Percentiles rank a stretch among this genome's conserved stretches.
These are phyloP conservation scores for Actinomortierella ambigua DNA, from an alignment of 371 early-diverging fungal species.

Conservation along the genomic window DNA sequence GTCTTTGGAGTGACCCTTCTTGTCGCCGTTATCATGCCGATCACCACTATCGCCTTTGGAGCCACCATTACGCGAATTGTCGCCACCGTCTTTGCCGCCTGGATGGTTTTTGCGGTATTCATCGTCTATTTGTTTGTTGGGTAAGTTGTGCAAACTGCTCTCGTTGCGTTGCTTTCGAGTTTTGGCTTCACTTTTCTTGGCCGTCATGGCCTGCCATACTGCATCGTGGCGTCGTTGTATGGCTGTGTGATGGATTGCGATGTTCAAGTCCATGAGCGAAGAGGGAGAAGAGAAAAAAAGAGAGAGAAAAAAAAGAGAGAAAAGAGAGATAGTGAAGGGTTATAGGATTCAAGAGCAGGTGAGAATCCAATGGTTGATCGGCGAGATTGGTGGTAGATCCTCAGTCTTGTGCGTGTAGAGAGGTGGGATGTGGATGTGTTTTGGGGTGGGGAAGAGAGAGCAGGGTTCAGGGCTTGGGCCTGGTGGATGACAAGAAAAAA, in stretches of 20 bases:
- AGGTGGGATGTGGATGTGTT: no score
- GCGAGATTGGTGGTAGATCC: no score
- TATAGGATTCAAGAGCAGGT: background rate
- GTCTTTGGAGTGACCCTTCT: background rate
- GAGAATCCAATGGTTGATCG: no score
- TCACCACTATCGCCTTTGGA: background rate
- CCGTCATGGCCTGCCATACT: slow-evolving; percentile 10
- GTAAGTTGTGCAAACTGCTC: no score
- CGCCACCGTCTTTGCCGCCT: no score
- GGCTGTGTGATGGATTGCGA: background rate
- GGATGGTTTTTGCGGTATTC: no score
- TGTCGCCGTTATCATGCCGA: background rate
- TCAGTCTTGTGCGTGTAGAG: no score
- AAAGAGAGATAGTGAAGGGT: background rate
- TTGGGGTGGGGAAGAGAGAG: no score
- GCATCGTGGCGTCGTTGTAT: slow-evolving; percentile 7
- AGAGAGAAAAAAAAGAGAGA: background rate
- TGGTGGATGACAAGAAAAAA: background rate
- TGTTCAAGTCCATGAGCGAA: background rate
- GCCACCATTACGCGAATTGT: background rate
- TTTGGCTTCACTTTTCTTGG: slow-evolving; percentile 1
- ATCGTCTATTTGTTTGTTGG: no score
- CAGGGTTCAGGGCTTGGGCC: no score
- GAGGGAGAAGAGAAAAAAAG: background rate
- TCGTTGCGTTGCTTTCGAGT: slow-evolving; percentile 1